Evolutionary conservation across 2,329 filamentous ascomycete species (phyloP), one percentile per base, ranked within the genome.

Genomic region (Aspergillus latus): DNA sequence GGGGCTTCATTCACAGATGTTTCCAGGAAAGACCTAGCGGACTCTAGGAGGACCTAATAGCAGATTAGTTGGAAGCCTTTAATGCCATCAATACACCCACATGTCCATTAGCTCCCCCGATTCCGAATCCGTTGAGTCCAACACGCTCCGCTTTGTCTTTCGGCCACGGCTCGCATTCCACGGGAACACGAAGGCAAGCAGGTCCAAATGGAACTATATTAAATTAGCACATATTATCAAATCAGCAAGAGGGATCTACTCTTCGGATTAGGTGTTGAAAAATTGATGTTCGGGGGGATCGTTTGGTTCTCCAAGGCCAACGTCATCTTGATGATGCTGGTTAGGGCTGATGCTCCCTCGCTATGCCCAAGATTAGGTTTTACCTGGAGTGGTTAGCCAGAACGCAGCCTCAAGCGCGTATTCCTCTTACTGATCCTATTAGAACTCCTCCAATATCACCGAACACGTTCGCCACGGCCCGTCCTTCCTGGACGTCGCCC

Each of bases 111-210:
- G 57, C 45, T 6, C 59, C 59, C 11, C 57, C 42, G 60, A 66
- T 64, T 2, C 69, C 68, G 53, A 71, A 70, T 1, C 54, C 62
- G 52, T 69, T 72, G 8, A 72, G 54, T 7, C 64, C 65, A 7
- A 63, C 59, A 30, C 68, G 54, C 21, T 61, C 59, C 6, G 49
- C 46, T 15, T 56, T 54, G n/a, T 28, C 32, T 34, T 43, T 54
- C 1, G 66, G 64, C 63, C 66, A 68, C 11, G 62, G 56, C 7
- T 52, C 49, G 2, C 45, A 36, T 21, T 57, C 45, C 2, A 44
- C 36, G 2, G 54, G 45, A 2, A 59, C 40, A 9, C 32, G 49
- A 2, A 54, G 42, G 11, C 43, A 45, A 30, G 46, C 39, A 15
- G 16, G 26, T 44, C 21, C 10, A 11, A 28, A 28, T 5, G 26